Evolutionary conservation across 371 early-diverging fungal genomes (phyloP).

Genomic region (Rhizopus arrhizus): DNA sequence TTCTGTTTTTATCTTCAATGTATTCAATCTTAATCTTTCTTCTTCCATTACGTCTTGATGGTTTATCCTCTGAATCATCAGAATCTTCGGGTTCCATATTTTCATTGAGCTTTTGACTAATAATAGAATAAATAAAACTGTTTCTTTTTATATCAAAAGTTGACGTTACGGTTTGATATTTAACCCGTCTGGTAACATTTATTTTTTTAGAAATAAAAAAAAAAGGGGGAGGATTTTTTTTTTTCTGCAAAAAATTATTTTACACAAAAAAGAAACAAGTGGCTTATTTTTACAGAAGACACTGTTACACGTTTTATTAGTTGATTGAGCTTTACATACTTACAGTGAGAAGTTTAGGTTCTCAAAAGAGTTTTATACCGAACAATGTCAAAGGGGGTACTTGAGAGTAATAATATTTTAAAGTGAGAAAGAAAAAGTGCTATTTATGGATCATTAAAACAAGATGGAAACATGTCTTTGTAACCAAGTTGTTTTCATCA

Average conservation of each 20-base stretch:
- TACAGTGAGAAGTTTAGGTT: too few relatives aligned
- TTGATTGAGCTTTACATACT: too few relatives aligned
- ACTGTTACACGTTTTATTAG: too few relatives aligned
- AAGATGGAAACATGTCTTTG: too few relatives aligned
- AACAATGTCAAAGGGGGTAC: too few relatives aligned
- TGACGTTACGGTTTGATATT: background rate
- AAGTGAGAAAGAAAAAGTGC: too few relatives aligned
- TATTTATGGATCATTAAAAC: too few relatives aligned
- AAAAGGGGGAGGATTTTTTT: background rate
- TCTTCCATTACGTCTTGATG: slow-evolving; percentile 73
- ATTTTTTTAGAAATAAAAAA: too few relatives aligned
- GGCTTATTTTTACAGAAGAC: too few relatives aligned
- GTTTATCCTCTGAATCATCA: slow-evolving; percentile 50
- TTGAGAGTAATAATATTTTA: too few relatives aligned
- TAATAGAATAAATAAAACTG: slow-evolving; percentile 6
- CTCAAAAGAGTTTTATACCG: too few relatives aligned
- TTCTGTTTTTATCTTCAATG: slow-evolving; percentile 91
- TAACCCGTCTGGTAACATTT: background rate
- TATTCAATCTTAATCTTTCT: slow-evolving; percentile 97
- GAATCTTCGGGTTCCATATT: slow-evolving; percentile 42
- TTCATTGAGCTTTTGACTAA: slow-evolving; percentile 28
- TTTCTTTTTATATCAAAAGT: background rate
- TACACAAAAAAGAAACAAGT: background rate
- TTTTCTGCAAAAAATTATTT: background rate
- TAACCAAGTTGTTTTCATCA: too few relatives aligned